These are phyloP conservation scores for Alnus glutinosa DNA, from an alignment of 306 rosid genomes.

Conservation along the genomic window DNA sequence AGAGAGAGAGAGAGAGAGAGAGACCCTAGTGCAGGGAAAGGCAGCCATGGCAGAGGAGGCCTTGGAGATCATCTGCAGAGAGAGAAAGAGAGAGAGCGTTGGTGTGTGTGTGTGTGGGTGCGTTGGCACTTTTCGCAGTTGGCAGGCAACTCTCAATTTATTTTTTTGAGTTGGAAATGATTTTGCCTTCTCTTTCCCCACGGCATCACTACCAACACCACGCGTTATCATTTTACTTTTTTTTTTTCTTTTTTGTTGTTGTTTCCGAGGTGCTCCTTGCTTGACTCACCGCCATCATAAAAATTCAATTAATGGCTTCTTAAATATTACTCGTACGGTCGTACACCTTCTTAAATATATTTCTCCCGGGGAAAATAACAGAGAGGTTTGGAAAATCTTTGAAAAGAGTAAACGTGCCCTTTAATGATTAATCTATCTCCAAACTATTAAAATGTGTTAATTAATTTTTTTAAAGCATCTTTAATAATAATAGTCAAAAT, in stretches of 20 bases:
- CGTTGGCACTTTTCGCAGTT: constrained; percentile 46
- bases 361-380: too few relatives aligned
- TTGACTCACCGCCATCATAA: not conserved
- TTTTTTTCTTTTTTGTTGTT: too few relatives aligned
- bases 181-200: constrained; percentile 12
- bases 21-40: constrained; percentile 61
- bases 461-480: too few relatives aligned
- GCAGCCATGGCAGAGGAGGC: constrained; percentile 69
- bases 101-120: constrained; percentile 17
- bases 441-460: too few relatives aligned
- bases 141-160: constrained; percentile 34
- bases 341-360: too few relatives aligned
- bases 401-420: too few relatives aligned
- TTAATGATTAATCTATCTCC: too few relatives aligned
- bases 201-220: not conserved
- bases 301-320: not conserved
- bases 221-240: not conserved
- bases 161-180: constrained; percentile 32
- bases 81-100: constrained; percentile 24
- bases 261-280: not conserved
- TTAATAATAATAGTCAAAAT: too few relatives aligned
- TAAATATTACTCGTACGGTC: not conserved
- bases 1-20: constrained; percentile 25
- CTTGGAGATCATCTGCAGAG: constrained; percentile 57
- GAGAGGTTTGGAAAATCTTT: too few relatives aligned